Base-by-base conservation (phyloP, 306 rosid genomes). In the Vicia faba region DNA sequence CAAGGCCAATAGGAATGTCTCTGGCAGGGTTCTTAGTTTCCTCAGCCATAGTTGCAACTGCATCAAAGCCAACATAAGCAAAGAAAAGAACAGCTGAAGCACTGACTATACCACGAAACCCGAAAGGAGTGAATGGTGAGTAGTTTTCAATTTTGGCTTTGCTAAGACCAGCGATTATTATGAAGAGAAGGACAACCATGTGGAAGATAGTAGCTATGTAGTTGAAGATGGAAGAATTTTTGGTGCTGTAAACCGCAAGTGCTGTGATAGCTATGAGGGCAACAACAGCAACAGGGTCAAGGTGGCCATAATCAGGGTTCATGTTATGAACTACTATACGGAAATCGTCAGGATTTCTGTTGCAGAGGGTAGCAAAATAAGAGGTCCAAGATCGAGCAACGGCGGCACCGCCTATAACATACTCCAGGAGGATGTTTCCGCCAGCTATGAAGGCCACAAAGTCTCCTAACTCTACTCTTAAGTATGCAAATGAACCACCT, bases 401-500 rank as follows among this genome's bases (percentile, higher is more conserved):
- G 0, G 95, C 88, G 0, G 97, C 97, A 0, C 80, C 76, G 0
- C 88, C 78, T 1, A 90, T 77, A 0, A 82, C 86, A 5, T 85
- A 85, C 45, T 90, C 95, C 0, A 90, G 92, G 3, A 90, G 82
- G 59, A 90, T 87, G 83, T 90, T 90, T 8, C 97, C 95, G 5
- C 87, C 95, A 0, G 89, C 95, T 5, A 90, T 61, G 79, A 78
- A 90, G 53, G 96, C 97, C 67, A 85, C 68, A 35, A 87, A 90
- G 66, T 90, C 97, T 0, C 95, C 95, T 0, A 90, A 81, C 71
- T 90, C 92, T 7, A 90, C 96, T 15, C 96, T 80, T 16, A 90
- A 58, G 71, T 90, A 90, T 1, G 97, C 97, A 71, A 90, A 90
- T 16, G 97, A 90, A 0, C 97, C 97, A 11, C 95, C 96, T 85